These are phyloP conservation scores for Fonsecaea multimorphosa DNA, from an alignment of 2,329 filamentous ascomycete genomes.

Conservation along the genomic window DNA sequence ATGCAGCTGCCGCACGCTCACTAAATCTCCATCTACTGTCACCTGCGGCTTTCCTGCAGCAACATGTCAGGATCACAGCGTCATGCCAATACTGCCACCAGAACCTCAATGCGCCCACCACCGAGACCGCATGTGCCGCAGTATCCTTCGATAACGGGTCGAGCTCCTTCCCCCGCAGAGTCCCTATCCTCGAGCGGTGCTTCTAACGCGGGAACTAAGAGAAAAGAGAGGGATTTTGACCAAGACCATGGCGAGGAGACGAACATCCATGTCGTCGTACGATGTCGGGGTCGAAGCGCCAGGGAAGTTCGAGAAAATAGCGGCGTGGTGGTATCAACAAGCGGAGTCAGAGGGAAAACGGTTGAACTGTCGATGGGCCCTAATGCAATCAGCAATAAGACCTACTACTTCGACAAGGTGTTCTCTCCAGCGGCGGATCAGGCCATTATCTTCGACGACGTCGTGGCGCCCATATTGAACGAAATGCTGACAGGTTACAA, in stretches of 20 bases:
- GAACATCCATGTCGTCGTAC: constrained; percentile 96
- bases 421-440: constrained; percentile 96
- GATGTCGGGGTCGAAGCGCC: constrained; percentile 90
- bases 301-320: constrained; percentile 94
- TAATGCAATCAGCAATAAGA: constrained; percentile 91
- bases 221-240: constrained; percentile 87
- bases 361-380: constrained; percentile 92
- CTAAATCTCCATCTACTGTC: background rate
- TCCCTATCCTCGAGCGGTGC: constrained; percentile 66
- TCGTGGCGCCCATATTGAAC: constrained; percentile 88
- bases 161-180: constrained; percentile 71
- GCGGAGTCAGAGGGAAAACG: constrained; percentile 82
- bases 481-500: constrained; percentile 97
- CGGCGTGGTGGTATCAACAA: constrained; percentile 85
- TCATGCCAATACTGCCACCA: constrained; percentile 55
- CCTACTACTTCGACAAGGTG: constrained; percentile 95
- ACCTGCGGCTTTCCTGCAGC: constrained; percentile 5
- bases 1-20: background rate
- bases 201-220: constrained; percentile 69
- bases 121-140: constrained; percentile 48
- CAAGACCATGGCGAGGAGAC: constrained; percentile 76
- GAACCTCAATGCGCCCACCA: constrained; percentile 58
- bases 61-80: constrained; percentile 63
- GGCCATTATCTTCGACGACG: constrained; percentile 91
- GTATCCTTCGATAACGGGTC: constrained; percentile 60